phyloP scores from a whole-genome alignment of 345 rosid genomes.

The Triadica sebifera region DNA sequence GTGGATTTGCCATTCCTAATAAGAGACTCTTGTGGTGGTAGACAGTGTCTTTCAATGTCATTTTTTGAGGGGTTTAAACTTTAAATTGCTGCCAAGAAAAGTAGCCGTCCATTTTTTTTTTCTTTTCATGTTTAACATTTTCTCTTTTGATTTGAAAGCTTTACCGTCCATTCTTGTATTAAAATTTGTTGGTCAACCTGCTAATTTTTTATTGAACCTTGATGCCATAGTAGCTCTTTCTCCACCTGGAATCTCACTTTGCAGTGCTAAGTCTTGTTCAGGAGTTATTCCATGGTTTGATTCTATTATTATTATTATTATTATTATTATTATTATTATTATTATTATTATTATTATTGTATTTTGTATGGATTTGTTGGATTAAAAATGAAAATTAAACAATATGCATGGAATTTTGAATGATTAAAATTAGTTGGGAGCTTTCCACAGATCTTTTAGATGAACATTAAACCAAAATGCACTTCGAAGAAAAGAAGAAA shows the following conservation, averaged over 20 bases:
- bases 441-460: not conserved
- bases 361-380: not conserved
- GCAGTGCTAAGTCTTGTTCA: not conserved
- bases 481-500: constrained; percentile 1
- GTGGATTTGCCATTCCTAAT: not conserved
- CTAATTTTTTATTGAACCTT: not conserved
- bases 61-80: not conserved
- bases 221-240: not conserved
- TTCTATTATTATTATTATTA: not conserved
- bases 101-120: not conserved
- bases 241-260: constrained; percentile 7
- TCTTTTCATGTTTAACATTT: not conserved
- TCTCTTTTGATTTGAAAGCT: not conserved
- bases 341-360: not conserved
- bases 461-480: not conserved
- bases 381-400: not conserved
- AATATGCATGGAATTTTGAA: not conserved
- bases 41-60: not conserved
- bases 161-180: not conserved
- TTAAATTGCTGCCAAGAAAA: not conserved
- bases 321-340: not conserved
- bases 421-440: not conserved
- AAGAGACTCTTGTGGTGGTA: not conserved
- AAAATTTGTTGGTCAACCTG: not conserved
- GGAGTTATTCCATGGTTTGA: not conserved